A percentile compares a stretch with the other conserved stretches of the same genome.
Evolutionary conservation across 2,329 filamentous ascomycete species (phyloP).

Genomic region (Neurospora crassa): DNA sequence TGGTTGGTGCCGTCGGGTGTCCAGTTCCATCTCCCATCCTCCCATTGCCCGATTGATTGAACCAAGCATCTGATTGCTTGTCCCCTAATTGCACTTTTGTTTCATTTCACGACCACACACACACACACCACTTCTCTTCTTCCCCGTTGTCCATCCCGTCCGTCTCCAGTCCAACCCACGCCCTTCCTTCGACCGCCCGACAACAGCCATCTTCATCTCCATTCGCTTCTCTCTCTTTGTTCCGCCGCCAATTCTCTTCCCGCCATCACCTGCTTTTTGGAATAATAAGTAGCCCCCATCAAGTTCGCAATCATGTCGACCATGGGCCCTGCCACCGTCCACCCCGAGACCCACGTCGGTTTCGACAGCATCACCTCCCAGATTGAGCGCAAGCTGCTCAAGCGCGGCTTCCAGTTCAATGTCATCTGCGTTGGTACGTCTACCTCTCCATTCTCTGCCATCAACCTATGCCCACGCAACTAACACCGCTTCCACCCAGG

Average conservation of each 20-base stretch:
- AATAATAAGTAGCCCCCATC: conserved; percentile 16
- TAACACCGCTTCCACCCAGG: conserved; percentile 40
- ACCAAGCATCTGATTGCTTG: conserved; percentile 5
- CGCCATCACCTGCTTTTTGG: conserved; percentile 16
- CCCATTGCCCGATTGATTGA: no score
- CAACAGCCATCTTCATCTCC: conserved; percentile 3
- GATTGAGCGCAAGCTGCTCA: conserved; percentile 98
- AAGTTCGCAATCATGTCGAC: conserved; percentile 31
- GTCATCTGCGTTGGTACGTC: conserved; percentile 95
- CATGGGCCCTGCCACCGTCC: conserved; percentile 64
- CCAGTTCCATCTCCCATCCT: conserved; percentile 7
- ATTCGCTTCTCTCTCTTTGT: neutral
- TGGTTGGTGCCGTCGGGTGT: conserved; percentile 3
- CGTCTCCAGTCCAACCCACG: conserved; percentile 4
- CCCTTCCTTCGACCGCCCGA: conserved; percentile 1
- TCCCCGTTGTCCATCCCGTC: conserved; percentile 2
- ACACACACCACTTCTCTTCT: neutral
- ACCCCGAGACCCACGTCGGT: conserved; percentile 96
- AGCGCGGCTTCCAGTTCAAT: conserved; percentile 99
- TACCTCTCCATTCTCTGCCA: conserved; percentile 19
- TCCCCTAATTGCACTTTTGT: neutral
- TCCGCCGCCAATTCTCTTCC: conserved; percentile 1
- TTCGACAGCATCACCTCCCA: conserved; percentile 99
- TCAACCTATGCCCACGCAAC: neutral
- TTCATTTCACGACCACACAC: neutral